Evolutionary conservation across 768 basidiomycete genomes (phyloP).

Genomic region (Asterophora parasitica): DNA sequence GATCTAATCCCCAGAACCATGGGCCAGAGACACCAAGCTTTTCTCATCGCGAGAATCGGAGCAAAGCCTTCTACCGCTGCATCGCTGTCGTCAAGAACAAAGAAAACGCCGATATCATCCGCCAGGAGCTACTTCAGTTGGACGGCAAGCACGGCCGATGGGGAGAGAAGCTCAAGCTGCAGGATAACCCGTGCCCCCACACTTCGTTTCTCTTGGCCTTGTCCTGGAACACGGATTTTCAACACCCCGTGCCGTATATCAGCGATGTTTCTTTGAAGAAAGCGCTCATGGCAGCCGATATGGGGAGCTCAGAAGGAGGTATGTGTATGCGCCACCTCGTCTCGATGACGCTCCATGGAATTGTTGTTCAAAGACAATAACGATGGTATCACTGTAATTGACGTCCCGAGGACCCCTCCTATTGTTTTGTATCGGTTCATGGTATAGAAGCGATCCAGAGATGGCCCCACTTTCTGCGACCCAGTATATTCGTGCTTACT

Average conservation of each 20-base stretch:
- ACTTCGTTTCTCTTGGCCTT: slow-evolving; percentile 24
- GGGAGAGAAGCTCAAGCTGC: slow-evolving; percentile 11
- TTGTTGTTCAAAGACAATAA: slow-evolving; percentile 22
- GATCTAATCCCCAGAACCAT: slow-evolving; percentile 16
- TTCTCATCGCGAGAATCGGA: slow-evolving; percentile 31
- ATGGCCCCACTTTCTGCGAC: slow-evolving; percentile 13
- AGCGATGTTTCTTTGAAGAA: slow-evolving; percentile 16
- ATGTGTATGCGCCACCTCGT: too few relatives aligned
- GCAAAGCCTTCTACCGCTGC: slow-evolving; percentile 30
- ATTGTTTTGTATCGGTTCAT: slow-evolving; percentile 19
- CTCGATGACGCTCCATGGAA: neutral
- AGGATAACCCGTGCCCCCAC: slow-evolving; percentile 29
- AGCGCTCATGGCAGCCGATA: slow-evolving; percentile 16
- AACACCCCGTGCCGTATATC: slow-evolving; percentile 12
- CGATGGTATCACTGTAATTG: slow-evolving; percentile 26
- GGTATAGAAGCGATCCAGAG: too few relatives aligned
- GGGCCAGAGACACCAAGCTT: slow-evolving; percentile 39
- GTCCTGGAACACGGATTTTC: slow-evolving; percentile 26
- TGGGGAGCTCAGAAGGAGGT: slow-evolving; percentile 24
- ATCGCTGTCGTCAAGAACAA: slow-evolving; percentile 31
- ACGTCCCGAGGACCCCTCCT: slow-evolving; percentile 21
- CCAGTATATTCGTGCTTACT: slow-evolving; percentile 17
- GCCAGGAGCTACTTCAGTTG: slow-evolving; percentile 27
- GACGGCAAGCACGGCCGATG: slow-evolving; percentile 26
- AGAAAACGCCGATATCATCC: slow-evolving; percentile 32